Evolutionary conservation across 2,329 filamentous ascomycete species (phyloP).

Genomic region (Lasiodiplodia hormozganensis): DNA sequence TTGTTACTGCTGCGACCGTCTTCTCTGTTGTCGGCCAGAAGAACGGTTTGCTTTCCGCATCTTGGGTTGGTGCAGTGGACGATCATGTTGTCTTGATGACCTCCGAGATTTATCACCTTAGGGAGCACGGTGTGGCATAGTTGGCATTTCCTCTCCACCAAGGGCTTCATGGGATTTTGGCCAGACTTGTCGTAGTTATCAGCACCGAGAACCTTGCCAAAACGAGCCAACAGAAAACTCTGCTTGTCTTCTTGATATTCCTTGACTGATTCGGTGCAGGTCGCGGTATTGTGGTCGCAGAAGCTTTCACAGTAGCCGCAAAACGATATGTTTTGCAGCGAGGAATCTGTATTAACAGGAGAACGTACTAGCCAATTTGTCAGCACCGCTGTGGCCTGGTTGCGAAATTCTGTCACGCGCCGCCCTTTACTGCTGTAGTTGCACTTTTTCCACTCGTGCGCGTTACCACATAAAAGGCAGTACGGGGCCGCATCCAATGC

Average conservation of each 20-base stretch:
- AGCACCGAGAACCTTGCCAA: background rate
- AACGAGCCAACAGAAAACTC: background rate
- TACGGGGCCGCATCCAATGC: background rate
- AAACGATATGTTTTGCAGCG: background rate
- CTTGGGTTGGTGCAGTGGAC: background rate
- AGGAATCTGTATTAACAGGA: background rate
- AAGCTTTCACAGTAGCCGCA: constrained; percentile 9
- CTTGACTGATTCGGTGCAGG: background rate
- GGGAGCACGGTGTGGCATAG: background rate
- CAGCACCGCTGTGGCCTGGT: background rate
- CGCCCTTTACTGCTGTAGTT: background rate
- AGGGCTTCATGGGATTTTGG: background rate
- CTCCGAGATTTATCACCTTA: background rate
- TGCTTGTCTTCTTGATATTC: background rate
- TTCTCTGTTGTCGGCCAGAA: background rate
- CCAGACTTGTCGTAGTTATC: background rate
- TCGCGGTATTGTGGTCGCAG: background rate
- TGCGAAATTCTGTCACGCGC: background rate
- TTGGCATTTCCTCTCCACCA: constrained; percentile 6
- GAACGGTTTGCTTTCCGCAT: background rate
- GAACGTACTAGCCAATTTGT: background rate
- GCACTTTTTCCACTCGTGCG: background rate
- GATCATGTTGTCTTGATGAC: background rate
- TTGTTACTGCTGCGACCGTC: background rate
- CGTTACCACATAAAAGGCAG: background rate